These are phyloP conservation scores for Hyphopichia homilentoma DNA, from an alignment of 805 yeast species.

Conservation along the genomic window DNA sequence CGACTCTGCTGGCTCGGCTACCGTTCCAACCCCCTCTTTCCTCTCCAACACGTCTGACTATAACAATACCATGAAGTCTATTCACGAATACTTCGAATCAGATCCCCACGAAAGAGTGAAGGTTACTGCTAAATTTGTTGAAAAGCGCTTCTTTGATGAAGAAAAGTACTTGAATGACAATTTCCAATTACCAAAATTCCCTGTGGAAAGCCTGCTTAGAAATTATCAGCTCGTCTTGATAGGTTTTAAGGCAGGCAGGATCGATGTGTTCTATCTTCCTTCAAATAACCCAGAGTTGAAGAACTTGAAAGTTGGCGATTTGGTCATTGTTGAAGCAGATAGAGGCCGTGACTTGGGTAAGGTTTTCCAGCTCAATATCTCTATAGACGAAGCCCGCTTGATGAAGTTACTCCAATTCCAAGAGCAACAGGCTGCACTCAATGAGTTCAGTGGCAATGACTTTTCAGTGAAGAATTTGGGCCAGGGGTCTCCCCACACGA, in stretches of 20 bases:
- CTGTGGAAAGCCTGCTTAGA: conserved; percentile 33
- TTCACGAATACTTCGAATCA: conserved; percentile 31
- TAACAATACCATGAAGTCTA: conserved; percentile 12
- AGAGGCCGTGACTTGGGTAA: conserved; percentile 76
- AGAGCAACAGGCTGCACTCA: conserved; percentile 66
- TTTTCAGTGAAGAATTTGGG: conserved; percentile 15
- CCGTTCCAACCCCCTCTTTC: conserved; percentile 2
- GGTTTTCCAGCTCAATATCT: conserved; percentile 53
- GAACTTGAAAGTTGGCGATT: conserved; percentile 50
- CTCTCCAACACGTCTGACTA: conserved; percentile 5
- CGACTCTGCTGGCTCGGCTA: background rate
- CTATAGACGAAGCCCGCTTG: conserved; percentile 63
- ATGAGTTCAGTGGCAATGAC: conserved; percentile 21
- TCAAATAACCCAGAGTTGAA: conserved; percentile 16
- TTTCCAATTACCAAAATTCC: conserved; percentile 34
- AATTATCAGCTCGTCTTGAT: conserved; percentile 51
- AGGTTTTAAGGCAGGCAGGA: conserved; percentile 73
- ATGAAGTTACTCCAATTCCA: conserved; percentile 63
- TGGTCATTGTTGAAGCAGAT: conserved; percentile 82
- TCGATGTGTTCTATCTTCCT: conserved; percentile 72
- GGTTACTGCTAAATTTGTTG: conserved; percentile 26
- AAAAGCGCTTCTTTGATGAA: conserved; percentile 27
- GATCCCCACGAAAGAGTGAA: conserved; percentile 39
- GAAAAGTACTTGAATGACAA: conserved; percentile 24
- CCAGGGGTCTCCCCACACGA: conserved; percentile 9